Percentiles rank a stretch among this genome's conserved stretches.
These are phyloP conservation scores for Wickerhamomyces ciferrii DNA, from an alignment of 805 yeast species.

Conservation along the genomic window DNA sequence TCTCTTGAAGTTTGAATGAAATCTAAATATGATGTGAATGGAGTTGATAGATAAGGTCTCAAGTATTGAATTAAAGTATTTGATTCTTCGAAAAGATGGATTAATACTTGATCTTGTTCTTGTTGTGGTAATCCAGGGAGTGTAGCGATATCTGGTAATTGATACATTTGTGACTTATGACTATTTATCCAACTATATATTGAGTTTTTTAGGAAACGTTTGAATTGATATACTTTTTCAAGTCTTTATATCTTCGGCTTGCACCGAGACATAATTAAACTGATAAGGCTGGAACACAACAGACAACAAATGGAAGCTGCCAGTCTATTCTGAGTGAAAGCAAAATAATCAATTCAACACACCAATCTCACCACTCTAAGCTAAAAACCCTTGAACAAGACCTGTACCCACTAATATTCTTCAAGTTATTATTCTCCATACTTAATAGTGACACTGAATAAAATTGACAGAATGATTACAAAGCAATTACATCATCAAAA, in stretches of 20 bases:
- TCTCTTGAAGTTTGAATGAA: slow-evolving; percentile 13
- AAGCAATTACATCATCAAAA: too few species aligned
- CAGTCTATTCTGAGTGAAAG: too few species aligned
- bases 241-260: background rate
- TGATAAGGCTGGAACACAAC: background rate
- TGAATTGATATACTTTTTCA: background rate
- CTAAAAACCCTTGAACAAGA: too few species aligned
- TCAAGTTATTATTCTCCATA: too few species aligned
- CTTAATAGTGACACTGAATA: too few species aligned
- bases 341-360: too few species aligned
- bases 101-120: slow-evolving; percentile 36
- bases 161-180: slow-evolving; percentile 8
- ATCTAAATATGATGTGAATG: slow-evolving; percentile 7
- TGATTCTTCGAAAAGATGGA: slow-evolving; percentile 24
- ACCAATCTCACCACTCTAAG: too few species aligned
- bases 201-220: too few species aligned
- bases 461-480: too few species aligned
- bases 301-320: too few species aligned
- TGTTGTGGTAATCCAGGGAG: slow-evolving; percentile 10
- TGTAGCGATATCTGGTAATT: slow-evolving; percentile 27
- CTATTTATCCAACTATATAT: too few species aligned
- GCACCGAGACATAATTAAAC: background rate
- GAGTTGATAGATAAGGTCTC: slow-evolving; percentile 9
- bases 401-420: too few species aligned
- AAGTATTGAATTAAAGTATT: slow-evolving; percentile 13